A percentile compares a stretch with the other conserved stretches of the same genome.
Evolutionary conservation across 2,329 filamentous ascomycete genomes (phyloP).

Genomic region (Didymella glomerata): DNA sequence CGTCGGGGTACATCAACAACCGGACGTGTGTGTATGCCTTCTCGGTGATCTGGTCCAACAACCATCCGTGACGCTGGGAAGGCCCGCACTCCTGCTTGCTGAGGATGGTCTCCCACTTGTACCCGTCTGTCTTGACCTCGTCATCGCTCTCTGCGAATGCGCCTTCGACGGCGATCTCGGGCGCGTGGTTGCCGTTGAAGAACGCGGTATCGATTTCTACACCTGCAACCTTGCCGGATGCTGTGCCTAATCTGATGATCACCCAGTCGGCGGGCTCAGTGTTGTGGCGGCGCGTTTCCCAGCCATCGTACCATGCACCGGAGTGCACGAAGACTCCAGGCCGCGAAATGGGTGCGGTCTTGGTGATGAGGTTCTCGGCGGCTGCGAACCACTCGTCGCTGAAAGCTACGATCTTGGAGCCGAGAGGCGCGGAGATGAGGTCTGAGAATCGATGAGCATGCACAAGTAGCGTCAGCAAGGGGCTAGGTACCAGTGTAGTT

Average conservation of each 20-base stretch:
- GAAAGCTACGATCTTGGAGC: constrained; percentile 62
- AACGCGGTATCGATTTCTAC: constrained; percentile 83
- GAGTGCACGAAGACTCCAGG: constrained; percentile 67
- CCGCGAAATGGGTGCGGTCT: constrained; percentile 63
- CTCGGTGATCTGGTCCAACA: constrained; percentile 62
- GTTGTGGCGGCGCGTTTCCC: constrained; percentile 71
- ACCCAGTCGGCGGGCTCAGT: constrained; percentile 66
- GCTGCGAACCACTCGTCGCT: constrained; percentile 70
- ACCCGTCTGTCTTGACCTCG: constrained; percentile 59
- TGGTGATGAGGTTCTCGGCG: constrained; percentile 66
- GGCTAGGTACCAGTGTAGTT: constrained; percentile 63
- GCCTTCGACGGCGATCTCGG: constrained; percentile 79
- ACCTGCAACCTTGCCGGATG: constrained; percentile 75
- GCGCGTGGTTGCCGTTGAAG: constrained; percentile 84
- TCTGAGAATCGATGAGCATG: too few relatives aligned
- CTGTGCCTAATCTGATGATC: constrained; percentile 65
- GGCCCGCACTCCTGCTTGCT: constrained; percentile 76
- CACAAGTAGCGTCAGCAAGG: too few relatives aligned
- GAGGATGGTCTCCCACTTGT: constrained; percentile 74
- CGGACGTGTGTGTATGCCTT: constrained; percentile 82
- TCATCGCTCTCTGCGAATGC: constrained; percentile 68
- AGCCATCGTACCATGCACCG: constrained; percentile 71
- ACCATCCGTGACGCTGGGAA: constrained; percentile 76
- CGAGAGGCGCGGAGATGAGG: constrained; percentile 62
- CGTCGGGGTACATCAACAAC: constrained; percentile 86